Conservation (phyloP, 768 basidiomycete species). For the Phylloporus scabripes region DNA sequence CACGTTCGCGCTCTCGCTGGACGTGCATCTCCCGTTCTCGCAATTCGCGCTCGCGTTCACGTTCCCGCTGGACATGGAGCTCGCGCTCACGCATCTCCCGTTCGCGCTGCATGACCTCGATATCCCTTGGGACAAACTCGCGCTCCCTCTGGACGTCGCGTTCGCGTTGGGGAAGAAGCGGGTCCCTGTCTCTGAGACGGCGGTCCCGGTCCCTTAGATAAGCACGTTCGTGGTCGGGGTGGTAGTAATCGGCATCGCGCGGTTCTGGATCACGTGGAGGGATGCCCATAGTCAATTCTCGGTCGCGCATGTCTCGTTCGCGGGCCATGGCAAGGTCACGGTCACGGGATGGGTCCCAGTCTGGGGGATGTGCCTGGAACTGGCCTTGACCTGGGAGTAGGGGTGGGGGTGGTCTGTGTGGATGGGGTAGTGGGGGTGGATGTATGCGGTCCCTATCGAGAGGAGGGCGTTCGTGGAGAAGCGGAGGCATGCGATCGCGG, state of each 20-base stretch:
- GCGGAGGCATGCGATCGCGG: conserved; percentile 22
- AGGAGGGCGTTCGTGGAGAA: conserved; percentile 19
- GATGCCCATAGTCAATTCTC: conserved; percentile 15
- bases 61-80: conserved; percentile 21
- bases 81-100: conserved; percentile 24
- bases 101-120: conserved; percentile 23
- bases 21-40: conserved; percentile 27
- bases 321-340: conserved; percentile 20
- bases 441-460: conserved; percentile 28
- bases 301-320: conserved; percentile 24
- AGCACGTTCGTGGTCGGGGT: conserved; percentile 18
- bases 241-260: conserved; percentile 23
- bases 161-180: conserved; percentile 21
- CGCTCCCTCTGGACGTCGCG: conserved; percentile 22
- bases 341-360: conserved; percentile 25
- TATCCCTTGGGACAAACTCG: conserved; percentile 20
- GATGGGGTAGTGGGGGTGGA: conserved; percentile 19
- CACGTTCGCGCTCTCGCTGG: conserved; percentile 20
- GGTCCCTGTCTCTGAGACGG: conserved; percentile 22
- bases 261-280: conserved; percentile 23
- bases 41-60: conserved; percentile 24
- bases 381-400: conserved; percentile 29
- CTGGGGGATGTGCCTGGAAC: conserved; percentile 26
- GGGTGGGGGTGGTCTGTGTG: conserved; percentile 15
- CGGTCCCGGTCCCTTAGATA: conserved; percentile 25